Conservation (phyloP, 2,329 filamentous ascomycete species). For the Amauroascus niger region DNA sequence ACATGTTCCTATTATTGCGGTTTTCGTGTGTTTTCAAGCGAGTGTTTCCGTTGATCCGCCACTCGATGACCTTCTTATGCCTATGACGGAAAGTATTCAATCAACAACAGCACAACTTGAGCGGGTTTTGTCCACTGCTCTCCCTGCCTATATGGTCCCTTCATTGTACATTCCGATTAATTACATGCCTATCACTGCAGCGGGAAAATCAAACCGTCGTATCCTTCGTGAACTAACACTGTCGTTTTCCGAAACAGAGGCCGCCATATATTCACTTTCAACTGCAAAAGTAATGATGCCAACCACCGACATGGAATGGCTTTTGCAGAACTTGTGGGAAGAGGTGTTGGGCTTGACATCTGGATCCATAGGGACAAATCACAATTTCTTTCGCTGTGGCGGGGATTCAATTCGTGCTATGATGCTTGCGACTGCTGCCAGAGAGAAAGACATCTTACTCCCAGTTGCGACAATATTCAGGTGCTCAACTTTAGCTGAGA, state of each 20-base stretch:
- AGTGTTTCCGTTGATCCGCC: background rate
- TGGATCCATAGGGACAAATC: background rate
- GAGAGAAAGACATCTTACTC: conserved; percentile 6
- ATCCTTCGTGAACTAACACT: conserved; percentile 20
- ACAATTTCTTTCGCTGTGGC: conserved; percentile 18
- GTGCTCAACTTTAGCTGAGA: background rate
- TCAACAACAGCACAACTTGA: conserved; percentile 11
- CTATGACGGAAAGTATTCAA: conserved; percentile 10
- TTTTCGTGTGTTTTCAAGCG: background rate
- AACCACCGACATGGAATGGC: background rate
- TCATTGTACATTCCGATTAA: conserved; percentile 29
- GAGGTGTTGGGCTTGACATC: background rate
- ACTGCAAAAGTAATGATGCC: background rate
- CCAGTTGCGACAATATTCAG: background rate
- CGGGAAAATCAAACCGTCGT: conserved; percentile 31
- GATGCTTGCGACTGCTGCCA: conserved; percentile 14
- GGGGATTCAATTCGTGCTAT: conserved; percentile 36
- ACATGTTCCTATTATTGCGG: background rate
- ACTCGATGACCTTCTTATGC: conserved; percentile 5
- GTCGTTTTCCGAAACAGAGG: conserved; percentile 5
- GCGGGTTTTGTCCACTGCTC: background rate
- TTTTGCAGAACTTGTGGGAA: conserved; percentile 11
- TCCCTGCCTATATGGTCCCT: conserved; percentile 33
- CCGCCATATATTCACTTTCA: background rate
- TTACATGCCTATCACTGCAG: conserved; percentile 30